phyloP scores from a whole-genome alignment of 2,329 filamentous ascomycete genomes.

The Talaromyces funiculosus region DNA sequence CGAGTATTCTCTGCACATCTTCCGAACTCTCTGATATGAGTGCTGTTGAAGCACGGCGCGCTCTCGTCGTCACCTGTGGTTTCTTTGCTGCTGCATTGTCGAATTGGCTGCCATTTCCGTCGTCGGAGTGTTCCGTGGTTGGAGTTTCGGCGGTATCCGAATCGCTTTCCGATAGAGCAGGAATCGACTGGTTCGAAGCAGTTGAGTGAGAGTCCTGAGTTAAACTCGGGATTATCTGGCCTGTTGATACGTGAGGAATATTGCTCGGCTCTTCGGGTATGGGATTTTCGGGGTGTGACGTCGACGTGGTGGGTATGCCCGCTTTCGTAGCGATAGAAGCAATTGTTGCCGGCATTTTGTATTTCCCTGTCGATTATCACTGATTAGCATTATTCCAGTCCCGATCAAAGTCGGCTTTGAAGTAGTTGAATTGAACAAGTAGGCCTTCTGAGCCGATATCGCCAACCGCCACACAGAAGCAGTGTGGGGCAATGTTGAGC shows the following conservation, averaged over 20 bases:
- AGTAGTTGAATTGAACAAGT: background rate
- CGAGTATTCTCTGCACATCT: slow-evolving; percentile 54
- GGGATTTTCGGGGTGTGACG: slow-evolving; percentile 44
- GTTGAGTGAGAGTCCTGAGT: slow-evolving; percentile 26
- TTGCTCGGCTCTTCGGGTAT: slow-evolving; percentile 44
- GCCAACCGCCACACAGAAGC: background rate
- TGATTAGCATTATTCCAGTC: background rate
- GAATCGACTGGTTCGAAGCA: slow-evolving; percentile 26
- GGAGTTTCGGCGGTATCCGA: slow-evolving; percentile 38
- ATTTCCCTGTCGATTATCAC: background rate
- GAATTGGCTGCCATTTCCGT: slow-evolving; percentile 23
- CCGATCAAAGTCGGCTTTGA: background rate
- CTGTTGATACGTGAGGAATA: slow-evolving; percentile 30
- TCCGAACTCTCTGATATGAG: slow-evolving; percentile 54
- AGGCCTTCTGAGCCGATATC: background rate
- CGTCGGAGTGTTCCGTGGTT: slow-evolving; percentile 35
- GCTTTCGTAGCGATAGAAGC: background rate
- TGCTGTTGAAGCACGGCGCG: slow-evolving; percentile 43
- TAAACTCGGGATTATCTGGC: slow-evolving; percentile 27
- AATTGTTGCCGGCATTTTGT: slow-evolving; percentile 6
- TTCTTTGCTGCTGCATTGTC: background rate
- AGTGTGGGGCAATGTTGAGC: background rate
- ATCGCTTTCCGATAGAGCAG: slow-evolving; percentile 30
- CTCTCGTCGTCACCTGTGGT: slow-evolving; percentile 19
- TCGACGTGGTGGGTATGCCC: slow-evolving; percentile 32